Evolutionary conservation across 352 stramenopile genomes (phyloP).

Genomic region (Globisporangium mamillatum): DNA sequence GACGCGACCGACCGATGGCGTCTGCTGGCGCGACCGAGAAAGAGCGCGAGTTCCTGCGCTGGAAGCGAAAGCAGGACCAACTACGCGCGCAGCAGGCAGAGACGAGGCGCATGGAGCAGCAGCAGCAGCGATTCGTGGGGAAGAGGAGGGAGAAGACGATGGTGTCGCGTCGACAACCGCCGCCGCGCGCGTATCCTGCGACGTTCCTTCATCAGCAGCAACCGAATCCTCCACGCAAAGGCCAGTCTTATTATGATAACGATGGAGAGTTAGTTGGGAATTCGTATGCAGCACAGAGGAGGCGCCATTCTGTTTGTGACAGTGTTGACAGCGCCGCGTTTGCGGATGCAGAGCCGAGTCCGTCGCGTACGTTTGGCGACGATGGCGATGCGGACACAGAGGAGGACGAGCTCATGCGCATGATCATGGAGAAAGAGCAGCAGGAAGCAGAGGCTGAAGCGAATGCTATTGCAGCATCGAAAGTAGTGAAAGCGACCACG

Average conservation of each 20-base stretch:
- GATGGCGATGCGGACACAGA: slow-evolving; percentile 19
- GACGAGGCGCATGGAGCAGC: neutral
- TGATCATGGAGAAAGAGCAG: slow-evolving; percentile 35
- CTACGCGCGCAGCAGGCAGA: slow-evolving; percentile 6
- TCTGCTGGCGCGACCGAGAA: slow-evolving; percentile 8
- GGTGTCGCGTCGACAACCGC: neutral
- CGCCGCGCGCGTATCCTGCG: neutral
- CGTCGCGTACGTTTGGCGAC: neutral
- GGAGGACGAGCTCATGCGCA: slow-evolving; percentile 40
- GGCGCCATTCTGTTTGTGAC: neutral
- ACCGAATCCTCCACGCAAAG: neutral
- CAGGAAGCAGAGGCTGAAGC: slow-evolving; percentile 16
- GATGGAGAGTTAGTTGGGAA: neutral
- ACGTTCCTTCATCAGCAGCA: neutral
- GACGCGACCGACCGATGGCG: slow-evolving; percentile 7
- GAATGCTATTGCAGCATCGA: slow-evolving; percentile 14
- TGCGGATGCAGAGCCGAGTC: slow-evolving; percentile 16
- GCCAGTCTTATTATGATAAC: neutral
- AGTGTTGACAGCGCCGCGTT: neutral
- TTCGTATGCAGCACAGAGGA: slow-evolving; percentile 2
- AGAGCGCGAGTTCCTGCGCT: slow-evolving; percentile 22
- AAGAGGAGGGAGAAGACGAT: neutral
- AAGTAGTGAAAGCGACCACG: neutral
- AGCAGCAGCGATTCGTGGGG: slow-evolving; percentile 1
- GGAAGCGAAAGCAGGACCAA: slow-evolving; percentile 22